phyloP scores from a whole-genome alignment of 2,329 filamentous ascomycete species.

The Penicillium sp. region DNA sequence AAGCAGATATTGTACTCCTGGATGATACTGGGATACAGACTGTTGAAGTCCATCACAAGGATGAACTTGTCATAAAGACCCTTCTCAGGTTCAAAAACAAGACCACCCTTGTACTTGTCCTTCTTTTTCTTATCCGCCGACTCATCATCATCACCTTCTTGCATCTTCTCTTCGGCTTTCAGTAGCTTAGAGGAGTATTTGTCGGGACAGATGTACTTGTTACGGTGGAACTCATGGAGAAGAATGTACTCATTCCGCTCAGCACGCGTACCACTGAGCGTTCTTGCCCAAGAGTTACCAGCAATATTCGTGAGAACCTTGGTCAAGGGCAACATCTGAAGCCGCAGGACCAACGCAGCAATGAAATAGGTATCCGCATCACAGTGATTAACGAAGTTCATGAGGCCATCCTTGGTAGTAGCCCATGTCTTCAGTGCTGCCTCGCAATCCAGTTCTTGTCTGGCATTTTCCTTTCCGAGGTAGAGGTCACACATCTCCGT shows the following conservation, averaged over 20 bases:
- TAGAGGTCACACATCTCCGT: conserved; percentile 96
- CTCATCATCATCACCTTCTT: conserved; percentile 57
- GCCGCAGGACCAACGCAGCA: conserved; percentile 74
- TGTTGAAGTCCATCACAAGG: conserved; percentile 99
- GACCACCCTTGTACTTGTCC: conserved; percentile 96
- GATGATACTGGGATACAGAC: conserved; percentile 94
- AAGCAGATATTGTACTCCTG: conserved; percentile 99
- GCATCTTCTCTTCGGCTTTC: conserved; percentile 61
- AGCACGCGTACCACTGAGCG: conserved; percentile 85
- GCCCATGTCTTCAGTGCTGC: conserved; percentile 79
- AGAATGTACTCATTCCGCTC: conserved; percentile 99
- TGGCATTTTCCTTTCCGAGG: conserved; percentile 60
- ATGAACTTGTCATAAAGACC: conserved; percentile 97
- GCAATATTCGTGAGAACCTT: conserved; percentile 94
- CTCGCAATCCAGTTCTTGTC: conserved; percentile 82
- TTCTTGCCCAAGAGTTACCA: conserved; percentile 96
- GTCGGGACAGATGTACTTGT: conserved; percentile 96
- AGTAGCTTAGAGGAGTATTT: conserved; percentile 75
- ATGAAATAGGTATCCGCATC: conserved; percentile 95
- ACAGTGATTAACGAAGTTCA: conserved; percentile 89
- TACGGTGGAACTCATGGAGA: conserved; percentile 88
- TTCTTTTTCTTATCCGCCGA: conserved; percentile 79
- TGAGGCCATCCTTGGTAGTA: conserved; percentile 68
- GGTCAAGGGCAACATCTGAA: conserved; percentile 85
- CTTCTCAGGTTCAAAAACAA: conserved; percentile 96